Percentiles rank a stretch among this genome's conserved stretches.
Evolutionary conservation across 495 filamentous ascomycete genomes (phyloP).

Genomic region (Talaromyces adpressus): DNA sequence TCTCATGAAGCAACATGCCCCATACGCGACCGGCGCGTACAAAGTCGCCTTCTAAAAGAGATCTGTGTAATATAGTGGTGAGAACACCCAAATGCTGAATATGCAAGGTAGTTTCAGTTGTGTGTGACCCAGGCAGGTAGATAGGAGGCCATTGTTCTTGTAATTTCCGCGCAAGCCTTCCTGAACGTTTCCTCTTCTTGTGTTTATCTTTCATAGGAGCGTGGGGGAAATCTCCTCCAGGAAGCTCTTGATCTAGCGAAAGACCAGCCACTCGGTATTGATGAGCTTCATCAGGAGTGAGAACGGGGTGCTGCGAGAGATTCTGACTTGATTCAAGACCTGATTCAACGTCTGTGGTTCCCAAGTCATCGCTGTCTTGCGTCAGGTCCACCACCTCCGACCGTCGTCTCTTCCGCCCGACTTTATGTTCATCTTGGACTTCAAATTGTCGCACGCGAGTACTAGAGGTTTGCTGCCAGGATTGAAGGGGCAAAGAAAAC

Average conservation of each 20-base stretch:
- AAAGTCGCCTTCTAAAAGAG: constrained; percentile 54
- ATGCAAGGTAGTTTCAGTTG: constrained; percentile 32
- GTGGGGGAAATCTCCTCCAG: constrained; percentile 39
- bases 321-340: constrained; percentile 17
- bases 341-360: constrained; percentile 21
- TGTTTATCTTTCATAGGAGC: constrained; percentile 12
- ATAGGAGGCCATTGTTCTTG: constrained; percentile 25
- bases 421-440: constrained; percentile 7
- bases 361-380: constrained; percentile 16
- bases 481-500: constrained; percentile 36
- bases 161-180: constrained; percentile 17
- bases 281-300: constrained; percentile 38
- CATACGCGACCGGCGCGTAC: constrained; percentile 56
- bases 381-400: constrained; percentile 20
- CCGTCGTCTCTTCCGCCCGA: constrained; percentile 30
- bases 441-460: constrained; percentile 32
- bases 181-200: constrained; percentile 7
- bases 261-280: constrained; percentile 45
- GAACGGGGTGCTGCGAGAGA: constrained; percentile 19
- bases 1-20: constrained; percentile 54
- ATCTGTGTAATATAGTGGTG: constrained; percentile 55
- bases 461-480: constrained; percentile 30
- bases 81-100: constrained; percentile 54
- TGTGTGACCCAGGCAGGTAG: constrained; percentile 29
- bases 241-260: constrained; percentile 34